Conservation (phyloP, 345 rosid genomes). For the Arabis hirsuta region DNA sequence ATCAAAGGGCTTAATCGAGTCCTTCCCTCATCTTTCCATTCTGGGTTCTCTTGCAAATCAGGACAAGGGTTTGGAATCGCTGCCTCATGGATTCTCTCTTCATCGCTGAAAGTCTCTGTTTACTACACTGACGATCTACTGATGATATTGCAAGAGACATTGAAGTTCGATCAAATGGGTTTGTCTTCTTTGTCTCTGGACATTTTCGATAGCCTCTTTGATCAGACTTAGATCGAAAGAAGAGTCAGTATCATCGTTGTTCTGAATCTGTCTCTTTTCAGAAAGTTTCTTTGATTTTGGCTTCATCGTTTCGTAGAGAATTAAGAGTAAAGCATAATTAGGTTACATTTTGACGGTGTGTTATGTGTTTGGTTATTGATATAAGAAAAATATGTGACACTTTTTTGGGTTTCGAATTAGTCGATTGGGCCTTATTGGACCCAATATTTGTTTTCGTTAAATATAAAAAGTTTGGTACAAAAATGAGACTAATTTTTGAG, state of each 20-base stretch:
- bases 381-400: no score
- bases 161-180: conserved; percentile 20
- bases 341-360: no score
- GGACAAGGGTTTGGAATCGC: not conserved
- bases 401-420: no score
- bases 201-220: conserved; percentile 20
- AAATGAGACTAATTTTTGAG: no score
- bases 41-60: not conserved
- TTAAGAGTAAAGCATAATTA: no score
- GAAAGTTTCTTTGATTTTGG: conserved; percentile 21
- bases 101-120: not conserved
- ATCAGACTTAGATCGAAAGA: conserved; percentile 28
- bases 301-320: conserved; percentile 9
- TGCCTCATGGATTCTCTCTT: conserved; percentile 6
- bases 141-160: conserved; percentile 18
- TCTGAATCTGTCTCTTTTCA: not conserved
- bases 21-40: no score
- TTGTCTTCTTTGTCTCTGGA: not conserved
- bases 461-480: no score
- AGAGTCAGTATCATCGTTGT: not conserved
- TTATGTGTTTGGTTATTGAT: no score
- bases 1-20: no score
- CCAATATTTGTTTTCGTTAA: no score
- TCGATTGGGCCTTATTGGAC: no score
- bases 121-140: not conserved